phyloP scores from a whole-genome alignment of 306 rosid species.

The Medicago lupulina region DNA sequence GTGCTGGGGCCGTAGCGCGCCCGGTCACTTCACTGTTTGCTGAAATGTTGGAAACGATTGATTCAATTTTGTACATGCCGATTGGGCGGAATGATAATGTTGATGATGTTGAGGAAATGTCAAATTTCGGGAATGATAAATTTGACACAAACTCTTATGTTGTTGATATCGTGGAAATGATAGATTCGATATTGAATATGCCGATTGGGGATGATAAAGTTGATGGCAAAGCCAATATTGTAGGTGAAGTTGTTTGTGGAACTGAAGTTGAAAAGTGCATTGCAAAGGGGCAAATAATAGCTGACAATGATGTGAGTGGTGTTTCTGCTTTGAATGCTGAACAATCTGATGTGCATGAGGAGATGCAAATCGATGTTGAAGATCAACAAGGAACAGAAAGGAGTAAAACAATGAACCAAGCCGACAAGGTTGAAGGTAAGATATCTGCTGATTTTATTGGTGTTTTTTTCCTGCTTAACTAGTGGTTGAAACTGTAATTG shows the following conservation, averaged over 20 bases:
- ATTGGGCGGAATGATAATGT: no score
- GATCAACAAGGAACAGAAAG: slow-evolving; percentile 25
- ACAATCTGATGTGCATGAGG: slow-evolving; percentile 4
- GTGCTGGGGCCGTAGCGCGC: no score
- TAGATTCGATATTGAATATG: no score
- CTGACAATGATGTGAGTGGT: slow-evolving; percentile 37
- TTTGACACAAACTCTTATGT: no score
- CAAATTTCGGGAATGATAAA: no score
- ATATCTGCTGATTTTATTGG: slow-evolving; percentile 1
- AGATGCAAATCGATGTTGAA: slow-evolving; percentile 35
- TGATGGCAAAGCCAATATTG: slow-evolving; percentile 31
- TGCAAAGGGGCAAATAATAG: slow-evolving; percentile 40
- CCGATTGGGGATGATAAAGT: slow-evolving; percentile 31
- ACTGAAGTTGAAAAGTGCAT: neutral
- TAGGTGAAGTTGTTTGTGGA: neutral
- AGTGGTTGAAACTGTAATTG: slow-evolving; percentile 35
- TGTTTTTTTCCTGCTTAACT: slow-evolving; percentile 28
- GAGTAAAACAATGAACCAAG: neutral
- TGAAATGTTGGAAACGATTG: no score
- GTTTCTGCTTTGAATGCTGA: slow-evolving; percentile 26
- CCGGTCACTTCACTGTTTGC: neutral
- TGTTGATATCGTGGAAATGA: slow-evolving; percentile 14
- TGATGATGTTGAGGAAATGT: no score
- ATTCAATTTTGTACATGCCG: no score
- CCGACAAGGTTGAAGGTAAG: slow-evolving; percentile 44